Percentiles rank a stretch among this genome's conserved stretches.
These are phyloP conservation scores for Ceratocystis smalleyi DNA, from an alignment of 2,329 filamentous ascomycete genomes.

Conservation along the genomic window DNA sequence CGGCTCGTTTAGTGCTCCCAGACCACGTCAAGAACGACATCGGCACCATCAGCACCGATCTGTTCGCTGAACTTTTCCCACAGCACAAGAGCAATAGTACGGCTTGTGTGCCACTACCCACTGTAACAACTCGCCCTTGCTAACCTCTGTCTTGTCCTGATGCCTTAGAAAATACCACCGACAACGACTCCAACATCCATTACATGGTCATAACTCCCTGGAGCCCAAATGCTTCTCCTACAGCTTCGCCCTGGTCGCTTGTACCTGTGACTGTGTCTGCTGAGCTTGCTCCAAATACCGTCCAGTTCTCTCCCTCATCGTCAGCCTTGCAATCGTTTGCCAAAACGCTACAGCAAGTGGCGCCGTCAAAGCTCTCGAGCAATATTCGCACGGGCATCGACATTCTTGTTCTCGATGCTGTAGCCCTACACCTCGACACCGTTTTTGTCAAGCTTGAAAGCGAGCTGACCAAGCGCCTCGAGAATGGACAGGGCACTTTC, in stretches of 20 bases:
- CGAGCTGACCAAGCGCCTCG: slow-evolving; percentile 61
- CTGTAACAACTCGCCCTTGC: not conserved
- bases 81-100: slow-evolving; percentile 17
- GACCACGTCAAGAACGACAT: slow-evolving; percentile 72
- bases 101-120: not conserved
- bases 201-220: slow-evolving; percentile 63
- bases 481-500: slow-evolving; percentile 72
- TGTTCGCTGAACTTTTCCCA: slow-evolving; percentile 70
- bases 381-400: slow-evolving; percentile 66
- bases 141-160: slow-evolving; percentile 19
- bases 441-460: slow-evolving; percentile 77
- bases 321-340: slow-evolving; percentile 66
- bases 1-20: slow-evolving; percentile 70
- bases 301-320: slow-evolving; percentile 62
- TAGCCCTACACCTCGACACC: slow-evolving; percentile 64
- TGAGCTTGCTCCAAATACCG: slow-evolving; percentile 55
- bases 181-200: slow-evolving; percentile 30
- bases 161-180: slow-evolving; percentile 22
- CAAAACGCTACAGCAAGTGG: slow-evolving; percentile 52
- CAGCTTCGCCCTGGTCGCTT: slow-evolving; percentile 66
- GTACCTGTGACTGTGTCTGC: slow-evolving; percentile 56
- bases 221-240: slow-evolving; percentile 41
- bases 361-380: slow-evolving; percentile 58
- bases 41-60: slow-evolving; percentile 71
- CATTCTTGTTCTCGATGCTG: slow-evolving; percentile 66